Evolutionary conservation across 2,329 filamentous ascomycete species (phyloP), one percentile per base, ranked within the genome.

Genomic region (Verticillium klebahnii): DNA sequence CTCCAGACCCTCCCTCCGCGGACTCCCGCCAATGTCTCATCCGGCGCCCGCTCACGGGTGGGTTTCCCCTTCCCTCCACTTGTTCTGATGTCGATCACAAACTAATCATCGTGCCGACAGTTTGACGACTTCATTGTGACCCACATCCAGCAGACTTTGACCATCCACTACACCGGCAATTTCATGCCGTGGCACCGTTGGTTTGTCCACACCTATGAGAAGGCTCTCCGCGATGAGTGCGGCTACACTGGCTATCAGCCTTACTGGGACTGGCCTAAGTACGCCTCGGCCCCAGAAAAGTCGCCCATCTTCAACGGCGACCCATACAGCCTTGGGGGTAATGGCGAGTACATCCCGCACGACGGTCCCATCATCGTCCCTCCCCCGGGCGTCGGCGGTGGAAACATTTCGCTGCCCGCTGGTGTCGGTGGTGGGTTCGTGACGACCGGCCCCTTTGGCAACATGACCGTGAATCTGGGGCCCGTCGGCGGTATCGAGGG

Each of bases 291-390:
- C n/a, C 74, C 77, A 61, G 62, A 70, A 55, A 73, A 77, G 62
- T 84, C 82, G 0, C 80, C 81, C 29, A 68, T 84, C 52, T 84
- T 87, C 66, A 79, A 83, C 65, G 83, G 83, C 60, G 77, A 77
- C 62, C 72, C 72, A 1, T 79, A 76, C 63, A 77, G 74, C 59
- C 68, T 82, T 72, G 76, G 77, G 14, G 79, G 80, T 15, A 78
- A 84, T 61, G 80, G 81, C 25, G 70, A 73, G 59, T 72, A 69
- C 64, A 65, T 73, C 50, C 68, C 70, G 8, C 70, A 74, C 55
- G 63, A 70, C 0, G 72, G 72, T 17, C 69, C 71, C 14, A 64
- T 72, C 11, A 72, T 72, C 58, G 65, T 64, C 0, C 70, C 71
- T 11, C 68, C 69, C 3, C 62, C 68, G 3, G 66, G 68, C 39